These are phyloP conservation scores for Magnusiomyces starmeri DNA, from an alignment of 1,139 yeast genomes.

Conservation along the genomic window DNA sequence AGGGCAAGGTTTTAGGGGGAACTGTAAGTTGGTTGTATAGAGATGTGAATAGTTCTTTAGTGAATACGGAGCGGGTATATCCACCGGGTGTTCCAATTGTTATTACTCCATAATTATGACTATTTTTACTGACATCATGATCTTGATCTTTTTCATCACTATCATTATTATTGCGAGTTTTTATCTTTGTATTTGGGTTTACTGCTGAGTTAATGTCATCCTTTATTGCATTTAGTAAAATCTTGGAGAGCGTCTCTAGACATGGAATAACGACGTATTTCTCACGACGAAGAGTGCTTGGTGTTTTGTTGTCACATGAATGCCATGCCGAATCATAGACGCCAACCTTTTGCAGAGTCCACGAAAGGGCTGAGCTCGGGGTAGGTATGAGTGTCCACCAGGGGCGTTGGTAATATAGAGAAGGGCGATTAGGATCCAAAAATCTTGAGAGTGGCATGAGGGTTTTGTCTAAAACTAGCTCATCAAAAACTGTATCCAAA, in stretches of 20 bases:
- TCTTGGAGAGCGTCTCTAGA: slow-evolving; percentile 21
- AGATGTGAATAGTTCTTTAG: slow-evolving; percentile 20
- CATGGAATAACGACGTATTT: slow-evolving; percentile 25
- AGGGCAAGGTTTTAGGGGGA: slow-evolving; percentile 3
- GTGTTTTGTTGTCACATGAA: slow-evolving; percentile 13
- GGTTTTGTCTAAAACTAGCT: slow-evolving; percentile 25
- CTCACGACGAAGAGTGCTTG: slow-evolving; percentile 23
- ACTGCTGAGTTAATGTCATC: slow-evolving; percentile 4
- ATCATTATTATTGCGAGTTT: no score
- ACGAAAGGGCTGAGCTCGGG: slow-evolving; percentile 9
- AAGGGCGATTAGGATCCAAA: slow-evolving; percentile 8
- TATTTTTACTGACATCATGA: not conserved
- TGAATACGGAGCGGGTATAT: slow-evolving; percentile 25
- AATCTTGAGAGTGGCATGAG: slow-evolving; percentile 25
- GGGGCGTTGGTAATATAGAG: slow-evolving; percentile 9
- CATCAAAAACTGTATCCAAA: slow-evolving; percentile 31
- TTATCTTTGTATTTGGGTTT: no score
- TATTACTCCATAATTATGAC: slow-evolving; percentile 11
- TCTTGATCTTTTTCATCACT: no score
- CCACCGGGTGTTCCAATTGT: slow-evolving; percentile 16
- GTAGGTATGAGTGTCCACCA: slow-evolving; percentile 11
- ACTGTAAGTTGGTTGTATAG: slow-evolving; percentile 6
- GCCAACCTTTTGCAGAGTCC: slow-evolving; percentile 22
- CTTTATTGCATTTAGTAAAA: slow-evolving; percentile 16
- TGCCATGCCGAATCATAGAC: slow-evolving; percentile 23